Evolutionary conservation across 140 eudicot species (phyloP).

Genomic region (Bidens hawaiensis): DNA sequence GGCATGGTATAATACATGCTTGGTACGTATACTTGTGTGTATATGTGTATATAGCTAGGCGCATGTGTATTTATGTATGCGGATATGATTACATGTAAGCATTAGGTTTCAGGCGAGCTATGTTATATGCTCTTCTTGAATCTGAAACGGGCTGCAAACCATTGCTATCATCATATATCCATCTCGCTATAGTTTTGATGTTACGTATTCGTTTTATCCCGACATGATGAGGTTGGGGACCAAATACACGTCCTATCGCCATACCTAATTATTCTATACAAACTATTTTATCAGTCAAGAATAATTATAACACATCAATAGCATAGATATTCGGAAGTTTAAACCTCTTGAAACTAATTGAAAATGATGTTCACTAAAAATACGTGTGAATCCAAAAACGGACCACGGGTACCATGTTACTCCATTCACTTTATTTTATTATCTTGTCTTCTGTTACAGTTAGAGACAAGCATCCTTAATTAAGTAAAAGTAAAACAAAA

Average conservation of each 20-base stretch:
- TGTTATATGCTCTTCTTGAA: neutral
- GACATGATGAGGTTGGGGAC: constrained; percentile 5
- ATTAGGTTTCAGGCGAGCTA: neutral
- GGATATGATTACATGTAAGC: neutral
- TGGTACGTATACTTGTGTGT: no score
- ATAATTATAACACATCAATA: neutral
- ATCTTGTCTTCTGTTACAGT: no score
- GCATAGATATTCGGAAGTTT: neutral
- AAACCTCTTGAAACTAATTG: neutral
- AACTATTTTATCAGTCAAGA: neutral
- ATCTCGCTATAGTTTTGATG: neutral
- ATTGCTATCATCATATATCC: neutral
- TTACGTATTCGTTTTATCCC: neutral
- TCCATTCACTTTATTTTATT: neutral
- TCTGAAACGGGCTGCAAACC: neutral
- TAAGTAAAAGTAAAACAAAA: no score
- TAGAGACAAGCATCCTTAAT: no score
- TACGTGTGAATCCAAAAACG: neutral
- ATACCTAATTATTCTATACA: neutral
- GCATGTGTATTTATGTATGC: neutral
- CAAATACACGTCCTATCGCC: neutral
- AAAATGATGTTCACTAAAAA: neutral
- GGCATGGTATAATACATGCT: neutral
- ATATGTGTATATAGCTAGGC: neutral
- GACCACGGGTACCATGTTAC: neutral